Conservation (phyloP, 2,329 filamentous ascomycete genomes). For the Epicoccum nigrum region DNA sequence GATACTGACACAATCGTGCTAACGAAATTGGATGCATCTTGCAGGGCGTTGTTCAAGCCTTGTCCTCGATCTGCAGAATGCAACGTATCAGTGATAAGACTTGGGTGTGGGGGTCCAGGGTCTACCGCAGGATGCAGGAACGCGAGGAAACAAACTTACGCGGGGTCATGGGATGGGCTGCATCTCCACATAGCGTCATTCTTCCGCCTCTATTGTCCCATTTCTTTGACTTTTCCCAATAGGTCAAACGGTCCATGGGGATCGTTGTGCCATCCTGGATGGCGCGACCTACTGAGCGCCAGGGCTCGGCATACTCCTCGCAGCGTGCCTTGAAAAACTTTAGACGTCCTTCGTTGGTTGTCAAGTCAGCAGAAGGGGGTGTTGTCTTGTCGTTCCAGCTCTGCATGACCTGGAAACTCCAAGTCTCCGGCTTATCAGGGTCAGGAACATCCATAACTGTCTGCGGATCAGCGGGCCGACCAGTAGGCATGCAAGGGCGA, state of each 20-base stretch:
- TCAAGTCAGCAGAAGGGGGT: conserved; percentile 19
- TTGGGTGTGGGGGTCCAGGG: conserved; percentile 17
- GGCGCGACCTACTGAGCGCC: conserved; percentile 32
- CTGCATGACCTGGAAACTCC: conserved; percentile 40
- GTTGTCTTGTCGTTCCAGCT: conserved; percentile 29
- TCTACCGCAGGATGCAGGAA: conserved; percentile 8
- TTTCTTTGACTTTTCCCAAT: conserved; percentile 36
- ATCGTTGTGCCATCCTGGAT: conserved; percentile 29
- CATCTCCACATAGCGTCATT: conserved; percentile 46
- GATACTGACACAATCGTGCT: conserved; percentile 20
- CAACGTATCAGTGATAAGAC: conserved; percentile 11
- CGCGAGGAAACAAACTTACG: conserved; percentile 25
- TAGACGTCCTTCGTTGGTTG: conserved; percentile 24
- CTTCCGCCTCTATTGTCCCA: conserved; percentile 43
- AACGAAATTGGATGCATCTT: conserved; percentile 36
- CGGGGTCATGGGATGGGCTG: conserved; percentile 49
- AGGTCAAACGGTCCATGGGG: conserved; percentile 38
- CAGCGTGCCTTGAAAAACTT: conserved; percentile 30
- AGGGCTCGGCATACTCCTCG: conserved; percentile 38
- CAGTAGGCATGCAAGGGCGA: conserved; percentile 4
- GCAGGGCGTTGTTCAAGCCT: conserved; percentile 45
- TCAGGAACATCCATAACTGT: conserved; percentile 41
- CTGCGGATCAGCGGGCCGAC: conserved; percentile 9
- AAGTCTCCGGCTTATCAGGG: conserved; percentile 35
- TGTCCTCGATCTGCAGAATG: conserved; percentile 41